Percentiles rank a stretch among this genome's conserved stretches.
These are phyloP conservation scores for Coemansia sp. DNA, from an alignment of 192 early-diverging fungal genomes.

Conservation along the genomic window DNA sequence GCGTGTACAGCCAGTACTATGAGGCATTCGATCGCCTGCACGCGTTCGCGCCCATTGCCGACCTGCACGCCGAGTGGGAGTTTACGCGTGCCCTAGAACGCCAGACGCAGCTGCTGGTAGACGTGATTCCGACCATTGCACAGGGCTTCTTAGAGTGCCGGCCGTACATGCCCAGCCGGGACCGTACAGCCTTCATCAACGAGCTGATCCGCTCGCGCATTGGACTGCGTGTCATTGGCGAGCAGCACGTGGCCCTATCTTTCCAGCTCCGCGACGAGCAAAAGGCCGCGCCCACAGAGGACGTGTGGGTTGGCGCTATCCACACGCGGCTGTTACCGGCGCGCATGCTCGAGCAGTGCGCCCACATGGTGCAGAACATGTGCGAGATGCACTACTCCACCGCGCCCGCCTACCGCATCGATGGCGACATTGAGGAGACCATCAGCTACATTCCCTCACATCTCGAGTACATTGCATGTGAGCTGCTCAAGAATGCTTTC, in stretches of 20 bases:
- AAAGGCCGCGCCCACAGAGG: conserved; percentile 6
- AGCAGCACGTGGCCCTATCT: conserved; percentile 80
- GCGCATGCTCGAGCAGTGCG: conserved; percentile 62
- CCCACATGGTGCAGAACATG: conserved; percentile 72
- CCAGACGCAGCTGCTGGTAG: conserved; percentile 71
- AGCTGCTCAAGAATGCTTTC: conserved; percentile 84
- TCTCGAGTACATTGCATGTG: conserved; percentile 89
- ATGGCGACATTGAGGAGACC: conserved; percentile 49
- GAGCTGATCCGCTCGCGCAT: conserved; percentile 88
- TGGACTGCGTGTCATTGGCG: conserved; percentile 86
- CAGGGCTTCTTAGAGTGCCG: conserved; percentile 88
- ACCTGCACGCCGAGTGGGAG: conserved; percentile 55
- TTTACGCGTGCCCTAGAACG: conserved; percentile 69
- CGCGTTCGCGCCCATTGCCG: conserved; percentile 58
- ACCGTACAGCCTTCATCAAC: conserved; percentile 72
- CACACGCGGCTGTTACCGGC: conserved; percentile 70
- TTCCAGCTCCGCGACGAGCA: conserved; percentile 47
- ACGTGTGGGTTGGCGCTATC: conserved; percentile 78
- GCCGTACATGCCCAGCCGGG: conserved; percentile 74
- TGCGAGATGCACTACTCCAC: conserved; percentile 90
- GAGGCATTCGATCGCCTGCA: conserved; percentile 71
- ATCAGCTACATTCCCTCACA: conserved; percentile 82
- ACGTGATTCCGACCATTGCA: conserved; percentile 87
- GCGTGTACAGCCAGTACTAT: conserved; percentile 76
- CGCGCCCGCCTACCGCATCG: conserved; percentile 65